Conservation (phyloP, 2,329 filamentous ascomycete genomes). For the Rachicladosporium sp. region DNA sequence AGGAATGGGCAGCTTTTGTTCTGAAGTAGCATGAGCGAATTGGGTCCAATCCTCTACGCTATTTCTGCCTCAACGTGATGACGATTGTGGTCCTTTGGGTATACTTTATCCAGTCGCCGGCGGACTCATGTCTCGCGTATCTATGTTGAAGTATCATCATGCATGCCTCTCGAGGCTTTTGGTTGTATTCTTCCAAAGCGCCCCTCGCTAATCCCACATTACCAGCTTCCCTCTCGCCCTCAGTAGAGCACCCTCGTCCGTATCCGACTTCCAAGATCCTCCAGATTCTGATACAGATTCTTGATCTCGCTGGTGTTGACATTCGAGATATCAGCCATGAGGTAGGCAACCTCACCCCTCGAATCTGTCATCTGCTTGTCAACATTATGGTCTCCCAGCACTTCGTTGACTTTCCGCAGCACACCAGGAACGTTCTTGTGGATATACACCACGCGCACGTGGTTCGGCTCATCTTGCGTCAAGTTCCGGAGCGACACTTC, state of each 20-base stretch:
- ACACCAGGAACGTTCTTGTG: slow-evolving; percentile 96
- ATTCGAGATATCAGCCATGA: slow-evolving; percentile 94
- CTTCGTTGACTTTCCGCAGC: slow-evolving; percentile 85
- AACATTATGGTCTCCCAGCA: slow-evolving; percentile 89
- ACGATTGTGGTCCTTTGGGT: no score
- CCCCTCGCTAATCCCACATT: no score
- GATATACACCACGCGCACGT: slow-evolving; percentile 89
- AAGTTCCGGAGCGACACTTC: slow-evolving; percentile 83
- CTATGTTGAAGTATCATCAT: no score
- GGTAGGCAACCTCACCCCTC: slow-evolving; percentile 82
- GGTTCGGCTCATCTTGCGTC: slow-evolving; percentile 77
- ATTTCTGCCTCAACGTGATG: no score
- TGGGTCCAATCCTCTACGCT: no score
- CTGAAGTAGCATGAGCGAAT: no score
- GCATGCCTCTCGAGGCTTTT: no score
- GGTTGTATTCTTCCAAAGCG: no score
- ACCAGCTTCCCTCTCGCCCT: slow-evolving; percentile 3
- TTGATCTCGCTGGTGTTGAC: slow-evolving; percentile 73
- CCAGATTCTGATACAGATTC: slow-evolving; percentile 70
- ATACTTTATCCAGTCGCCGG: no score
- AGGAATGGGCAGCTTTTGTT: no score
- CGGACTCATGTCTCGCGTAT: no score
- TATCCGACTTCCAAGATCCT: slow-evolving; percentile 47
- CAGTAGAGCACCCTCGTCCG: slow-evolving; percentile 37
- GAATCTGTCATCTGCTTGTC: slow-evolving; percentile 98